These are phyloP conservation scores for Teratosphaeria pseudoeucalypti DNA, from an alignment of 2,329 filamentous ascomycete species.

Conservation along the genomic window DNA sequence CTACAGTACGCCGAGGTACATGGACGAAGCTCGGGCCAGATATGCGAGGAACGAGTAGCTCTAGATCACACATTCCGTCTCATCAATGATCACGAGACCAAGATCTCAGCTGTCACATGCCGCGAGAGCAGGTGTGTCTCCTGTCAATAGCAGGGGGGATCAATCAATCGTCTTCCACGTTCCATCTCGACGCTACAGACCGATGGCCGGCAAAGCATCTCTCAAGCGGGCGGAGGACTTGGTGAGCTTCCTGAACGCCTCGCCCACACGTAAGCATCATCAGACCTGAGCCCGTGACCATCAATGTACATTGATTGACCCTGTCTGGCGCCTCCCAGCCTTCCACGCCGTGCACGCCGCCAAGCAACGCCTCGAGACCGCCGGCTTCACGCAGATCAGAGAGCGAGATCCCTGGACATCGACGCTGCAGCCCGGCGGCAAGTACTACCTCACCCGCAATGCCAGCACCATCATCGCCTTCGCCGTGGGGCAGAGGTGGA, in stretches of 20 bases:
- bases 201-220: slow-evolving; percentile 29
- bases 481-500: slow-evolving; percentile 82
- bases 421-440: slow-evolving; percentile 71
- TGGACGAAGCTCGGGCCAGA: not conserved
- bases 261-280: slow-evolving; percentile 67
- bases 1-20: no score
- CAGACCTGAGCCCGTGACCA: not conserved
- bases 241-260: slow-evolving; percentile 85
- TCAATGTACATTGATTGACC: not conserved
- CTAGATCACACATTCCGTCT: not conserved
- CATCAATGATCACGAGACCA: not conserved
- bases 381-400: slow-evolving; percentile 78
- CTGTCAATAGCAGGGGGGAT: not conserved
- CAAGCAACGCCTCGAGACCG: slow-evolving; percentile 63
- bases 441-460: slow-evolving; percentile 94
- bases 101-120: not conserved
- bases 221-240: slow-evolving; percentile 61
- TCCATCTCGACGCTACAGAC: slow-evolving; percentile 2
- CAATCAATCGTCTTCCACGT: not conserved
- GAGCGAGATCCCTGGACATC: slow-evolving; percentile 82
- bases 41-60: not conserved
- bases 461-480: slow-evolving; percentile 87
- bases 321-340: slow-evolving; percentile 41
- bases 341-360: slow-evolving; percentile 86
- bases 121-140: no score